Evolutionary conservation across 768 basidiomycete species (phyloP).

Genomic region (Leccinum truebloodii): DNA sequence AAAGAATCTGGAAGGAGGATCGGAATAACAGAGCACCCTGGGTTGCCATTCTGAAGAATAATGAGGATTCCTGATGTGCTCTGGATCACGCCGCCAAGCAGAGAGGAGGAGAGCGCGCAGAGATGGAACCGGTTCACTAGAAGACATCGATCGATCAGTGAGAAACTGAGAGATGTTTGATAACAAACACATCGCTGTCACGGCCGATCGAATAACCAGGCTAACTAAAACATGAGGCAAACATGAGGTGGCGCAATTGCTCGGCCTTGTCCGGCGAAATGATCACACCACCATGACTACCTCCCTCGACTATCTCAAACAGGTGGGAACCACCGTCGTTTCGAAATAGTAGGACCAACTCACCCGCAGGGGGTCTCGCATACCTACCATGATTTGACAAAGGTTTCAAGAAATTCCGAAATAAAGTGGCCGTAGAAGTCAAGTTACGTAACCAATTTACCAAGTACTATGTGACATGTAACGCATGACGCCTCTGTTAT

Average conservation of each 20-base stretch:
- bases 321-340: constrained; percentile 85
- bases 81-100: neutral
- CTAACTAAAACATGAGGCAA: no score
- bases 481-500: no score
- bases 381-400: no score
- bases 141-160: neutral
- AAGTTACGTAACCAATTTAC: no score
- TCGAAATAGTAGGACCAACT: no score
- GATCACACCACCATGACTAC: constrained; percentile 58
- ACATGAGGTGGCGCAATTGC: neutral
- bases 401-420: no score
- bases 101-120: neutral
- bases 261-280: constrained; percentile 1
- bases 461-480: no score
- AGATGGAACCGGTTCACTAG: neutral
- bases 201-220: no score
- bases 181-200: neutral
- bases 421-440: no score
- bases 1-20: neutral
- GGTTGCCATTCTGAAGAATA: neutral
- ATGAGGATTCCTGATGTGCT: neutral
- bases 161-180: neutral
- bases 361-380: no score
- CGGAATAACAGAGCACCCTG: neutral
- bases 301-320: constrained; percentile 79